These are phyloP conservation scores for Gaertneriomyces semiglobifer DNA, from an alignment of 192 early-diverging fungal species.

Conservation along the genomic window DNA sequence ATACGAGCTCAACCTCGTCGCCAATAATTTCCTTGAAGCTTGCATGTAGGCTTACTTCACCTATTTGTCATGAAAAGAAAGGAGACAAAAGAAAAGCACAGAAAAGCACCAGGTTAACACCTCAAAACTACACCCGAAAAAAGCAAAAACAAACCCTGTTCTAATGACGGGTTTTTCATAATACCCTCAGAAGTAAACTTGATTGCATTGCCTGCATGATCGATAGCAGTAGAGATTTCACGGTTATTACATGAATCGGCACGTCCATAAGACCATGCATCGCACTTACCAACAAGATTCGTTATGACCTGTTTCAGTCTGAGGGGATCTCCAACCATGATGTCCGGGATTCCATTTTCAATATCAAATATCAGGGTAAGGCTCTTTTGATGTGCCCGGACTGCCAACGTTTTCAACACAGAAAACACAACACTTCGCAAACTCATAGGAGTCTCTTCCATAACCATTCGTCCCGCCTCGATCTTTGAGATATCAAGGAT, in stretches of 20 bases:
- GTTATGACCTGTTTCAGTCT: constrained; percentile 58
- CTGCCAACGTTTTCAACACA: constrained; percentile 54
- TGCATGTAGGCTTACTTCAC: constrained; percentile 53
- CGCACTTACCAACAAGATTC: constrained; percentile 50
- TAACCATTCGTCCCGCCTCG: constrained; percentile 53
- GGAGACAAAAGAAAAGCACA: not conserved
- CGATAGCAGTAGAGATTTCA: not conserved
- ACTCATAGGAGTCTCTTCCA: constrained; percentile 51
- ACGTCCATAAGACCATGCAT: not conserved
- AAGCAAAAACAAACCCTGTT: constrained; percentile 7
- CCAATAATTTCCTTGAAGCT: constrained; percentile 31
- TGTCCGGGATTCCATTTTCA: constrained; percentile 50
- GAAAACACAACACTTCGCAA: constrained; percentile 57
- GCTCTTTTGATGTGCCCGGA: constrained; percentile 51
- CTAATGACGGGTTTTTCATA: not conserved
- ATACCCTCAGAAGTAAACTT: constrained; percentile 52
- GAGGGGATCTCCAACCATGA: constrained; percentile 52
- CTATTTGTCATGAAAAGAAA: constrained; percentile 29
- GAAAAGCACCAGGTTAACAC: not conserved
- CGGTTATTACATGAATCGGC: not conserved
- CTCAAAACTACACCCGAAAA: not conserved
- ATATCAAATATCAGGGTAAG: constrained; percentile 53
- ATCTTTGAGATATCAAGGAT: constrained; percentile 56
- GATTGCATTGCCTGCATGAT: constrained; percentile 49
- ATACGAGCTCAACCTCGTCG: constrained; percentile 28